These are phyloP conservation scores for Magnolia kwangsiensis DNA, from an alignment of 164 flowering plant genomes.

Conservation along the genomic window DNA sequence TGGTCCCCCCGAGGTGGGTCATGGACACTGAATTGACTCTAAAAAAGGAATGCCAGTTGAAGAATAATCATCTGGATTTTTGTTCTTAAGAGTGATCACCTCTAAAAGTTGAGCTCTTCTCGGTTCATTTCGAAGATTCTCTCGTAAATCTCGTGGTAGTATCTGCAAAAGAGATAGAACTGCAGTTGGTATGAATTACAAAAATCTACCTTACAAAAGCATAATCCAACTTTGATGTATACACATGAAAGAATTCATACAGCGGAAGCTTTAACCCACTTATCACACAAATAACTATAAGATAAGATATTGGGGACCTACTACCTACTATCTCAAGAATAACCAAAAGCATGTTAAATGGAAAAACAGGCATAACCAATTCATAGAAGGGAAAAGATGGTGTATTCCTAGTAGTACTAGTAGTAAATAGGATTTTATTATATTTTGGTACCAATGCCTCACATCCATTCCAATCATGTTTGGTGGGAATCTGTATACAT, in stretches of 20 bases:
- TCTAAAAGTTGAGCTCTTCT: constrained; percentile 50
- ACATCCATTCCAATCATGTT: too few species aligned
- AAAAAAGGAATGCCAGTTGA: neutral
- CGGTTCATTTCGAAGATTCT: constrained; percentile 40
- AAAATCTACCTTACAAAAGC: neutral
- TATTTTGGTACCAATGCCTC: too few species aligned
- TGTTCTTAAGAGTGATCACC: constrained; percentile 23
- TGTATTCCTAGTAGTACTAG: neutral
- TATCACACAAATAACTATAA: too few species aligned
- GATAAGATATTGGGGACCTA: too few species aligned
- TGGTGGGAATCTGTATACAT: too few species aligned
- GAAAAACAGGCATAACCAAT: neutral
- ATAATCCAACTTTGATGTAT: neutral
- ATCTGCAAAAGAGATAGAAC: constrained; percentile 32
- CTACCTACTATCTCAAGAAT: too few species aligned
- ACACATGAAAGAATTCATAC: neutral
- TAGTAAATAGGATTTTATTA: neutral
- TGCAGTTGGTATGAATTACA: neutral
- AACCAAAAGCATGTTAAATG: neutral
- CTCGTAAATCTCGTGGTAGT: constrained; percentile 56
- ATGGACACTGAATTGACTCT: neutral
- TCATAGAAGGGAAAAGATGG: neutral
- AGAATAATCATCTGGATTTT: too few species aligned
- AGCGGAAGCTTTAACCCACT: neutral
- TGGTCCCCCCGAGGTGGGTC: too few species aligned